Conservation (phyloP, 306 rosid species). For the Begonia peltatifolia region DNA sequence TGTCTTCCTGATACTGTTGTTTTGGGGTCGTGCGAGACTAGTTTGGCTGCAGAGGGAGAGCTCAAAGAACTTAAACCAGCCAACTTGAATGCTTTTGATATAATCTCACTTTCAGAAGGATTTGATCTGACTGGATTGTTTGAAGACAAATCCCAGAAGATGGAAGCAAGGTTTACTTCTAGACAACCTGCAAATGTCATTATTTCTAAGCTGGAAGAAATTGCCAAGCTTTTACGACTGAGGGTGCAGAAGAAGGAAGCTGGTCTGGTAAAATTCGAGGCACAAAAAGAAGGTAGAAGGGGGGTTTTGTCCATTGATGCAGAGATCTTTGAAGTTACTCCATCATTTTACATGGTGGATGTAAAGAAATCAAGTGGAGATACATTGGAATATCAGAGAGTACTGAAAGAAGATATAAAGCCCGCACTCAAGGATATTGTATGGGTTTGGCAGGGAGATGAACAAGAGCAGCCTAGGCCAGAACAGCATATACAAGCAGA, state of each 20-base stretch:
- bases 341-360: slow-evolving; percentile 68
- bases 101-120: slow-evolving; percentile 55
- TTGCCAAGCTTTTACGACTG: slow-evolving; percentile 42
- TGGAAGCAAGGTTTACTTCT: slow-evolving; percentile 59
- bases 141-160: slow-evolving; percentile 23
- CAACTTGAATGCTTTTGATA: slow-evolving; percentile 69
- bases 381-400: slow-evolving; percentile 63
- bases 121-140: slow-evolving; percentile 70
- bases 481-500: slow-evolving; percentile 11
- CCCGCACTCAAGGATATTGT: slow-evolving; percentile 72
- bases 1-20: slow-evolving; percentile 14
- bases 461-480: slow-evolving; percentile 18
- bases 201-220: slow-evolving; percentile 58
- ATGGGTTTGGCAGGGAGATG: slow-evolving; percentile 75
- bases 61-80: slow-evolving; percentile 31
- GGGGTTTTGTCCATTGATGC: slow-evolving; percentile 56
- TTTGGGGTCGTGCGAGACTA: slow-evolving; percentile 19
- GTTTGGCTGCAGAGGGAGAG: slow-evolving; percentile 19
- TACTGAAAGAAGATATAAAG: slow-evolving; percentile 51
- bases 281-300: slow-evolving; percentile 47
- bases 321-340: slow-evolving; percentile 70
- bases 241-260: slow-evolving; percentile 52
- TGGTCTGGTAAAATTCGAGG: slow-evolving; percentile 53
- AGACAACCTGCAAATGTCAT: slow-evolving; percentile 45
- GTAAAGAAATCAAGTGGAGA: slow-evolving; percentile 74